These are phyloP conservation scores for Verticillium nubilum DNA, from an alignment of 2,329 filamentous ascomycete genomes.

Conservation along the genomic window DNA sequence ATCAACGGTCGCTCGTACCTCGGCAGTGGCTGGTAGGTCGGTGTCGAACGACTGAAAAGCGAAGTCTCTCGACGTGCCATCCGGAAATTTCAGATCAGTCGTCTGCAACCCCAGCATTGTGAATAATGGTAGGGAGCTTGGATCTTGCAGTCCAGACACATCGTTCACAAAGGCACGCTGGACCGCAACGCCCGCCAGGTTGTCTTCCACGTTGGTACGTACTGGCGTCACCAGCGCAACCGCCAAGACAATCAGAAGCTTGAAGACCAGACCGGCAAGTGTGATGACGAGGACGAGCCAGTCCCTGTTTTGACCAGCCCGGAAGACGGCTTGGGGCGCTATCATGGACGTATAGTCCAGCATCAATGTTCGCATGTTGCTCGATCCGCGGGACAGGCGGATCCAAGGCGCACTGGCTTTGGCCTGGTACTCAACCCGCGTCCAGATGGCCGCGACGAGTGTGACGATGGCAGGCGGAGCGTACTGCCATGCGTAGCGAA, in stretches of 20 bases:
- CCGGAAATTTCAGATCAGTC: conserved; percentile 19
- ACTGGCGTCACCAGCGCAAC: conserved; percentile 28
- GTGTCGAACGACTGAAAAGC: conserved; percentile 28
- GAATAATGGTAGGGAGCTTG: conserved; percentile 9
- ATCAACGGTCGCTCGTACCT: conserved; percentile 25
- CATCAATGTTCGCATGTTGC: conserved; percentile 25
- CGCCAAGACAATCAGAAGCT: conserved; percentile 26
- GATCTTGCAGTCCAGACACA: conserved; percentile 10
- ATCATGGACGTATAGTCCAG: conserved; percentile 28
- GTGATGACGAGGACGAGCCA: conserved; percentile 23
- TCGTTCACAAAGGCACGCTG: conserved; percentile 22
- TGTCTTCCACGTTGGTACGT: conserved; percentile 17
- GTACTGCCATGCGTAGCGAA: conserved; percentile 31
- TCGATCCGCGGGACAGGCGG: conserved; percentile 22
- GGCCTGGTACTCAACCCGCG: conserved; percentile 32
- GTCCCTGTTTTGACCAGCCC: conserved; percentile 26
- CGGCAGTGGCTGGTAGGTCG: conserved; percentile 14
- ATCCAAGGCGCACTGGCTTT: conserved; percentile 31
- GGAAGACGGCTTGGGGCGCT: conserved; percentile 19
- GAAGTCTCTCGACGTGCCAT: conserved; percentile 24
- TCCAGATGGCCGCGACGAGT: conserved; percentile 26
- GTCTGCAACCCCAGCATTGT: conserved; percentile 26
- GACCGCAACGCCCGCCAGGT: conserved; percentile 18
- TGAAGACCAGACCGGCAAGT: conserved; percentile 22
- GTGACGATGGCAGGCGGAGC: conserved; percentile 26